Evolutionary conservation across 225 moss, liverwort and hornwort genomes (phyloP).

Genomic region (Marchantia polymorpha): DNA sequence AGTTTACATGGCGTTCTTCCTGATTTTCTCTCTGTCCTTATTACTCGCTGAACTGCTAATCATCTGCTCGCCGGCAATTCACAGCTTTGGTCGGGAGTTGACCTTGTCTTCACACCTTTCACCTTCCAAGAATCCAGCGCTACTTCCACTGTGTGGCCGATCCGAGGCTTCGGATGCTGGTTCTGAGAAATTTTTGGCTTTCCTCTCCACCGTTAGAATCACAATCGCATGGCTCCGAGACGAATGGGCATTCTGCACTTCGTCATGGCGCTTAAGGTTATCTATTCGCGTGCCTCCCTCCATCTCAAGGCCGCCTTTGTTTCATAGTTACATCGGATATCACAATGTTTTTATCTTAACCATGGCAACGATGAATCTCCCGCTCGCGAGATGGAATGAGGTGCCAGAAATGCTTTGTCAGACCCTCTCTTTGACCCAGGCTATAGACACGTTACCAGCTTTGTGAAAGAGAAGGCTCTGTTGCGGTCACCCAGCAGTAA

Average conservation of each 20-base stretch:
- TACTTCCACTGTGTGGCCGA: conserved; percentile 40
- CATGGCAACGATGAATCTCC: too few species aligned
- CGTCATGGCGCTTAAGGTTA: not conserved
- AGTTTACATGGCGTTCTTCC: not conserved
- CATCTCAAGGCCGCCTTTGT: too few species aligned
- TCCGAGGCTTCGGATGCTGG: conserved; percentile 46
- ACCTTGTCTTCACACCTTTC: conserved; percentile 50
- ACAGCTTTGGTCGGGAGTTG: not conserved
- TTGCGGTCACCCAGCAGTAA: conserved; percentile 74
- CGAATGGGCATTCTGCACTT: conserved; percentile 79
- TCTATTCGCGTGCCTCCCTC: too few species aligned
- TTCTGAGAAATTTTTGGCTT: conserved; percentile 47
- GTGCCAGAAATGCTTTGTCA: too few species aligned
- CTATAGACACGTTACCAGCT: conserved; percentile 45
- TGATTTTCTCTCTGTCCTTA: not conserved
- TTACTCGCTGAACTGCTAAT: too few species aligned
- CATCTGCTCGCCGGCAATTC: not conserved
- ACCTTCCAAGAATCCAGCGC: conserved; percentile 58
- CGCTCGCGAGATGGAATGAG: too few species aligned
- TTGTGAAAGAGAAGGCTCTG: conserved; percentile 79
- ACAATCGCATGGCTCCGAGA: conserved; percentile 93
- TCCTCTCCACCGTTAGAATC: conserved; percentile 78
- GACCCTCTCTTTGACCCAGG: not conserved
- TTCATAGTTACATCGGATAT: too few species aligned
- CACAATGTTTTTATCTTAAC: too few species aligned